Evolutionary conservation across 1,284 basidiomycete species (phyloP).

Genomic region (Marasmius sp.): DNA sequence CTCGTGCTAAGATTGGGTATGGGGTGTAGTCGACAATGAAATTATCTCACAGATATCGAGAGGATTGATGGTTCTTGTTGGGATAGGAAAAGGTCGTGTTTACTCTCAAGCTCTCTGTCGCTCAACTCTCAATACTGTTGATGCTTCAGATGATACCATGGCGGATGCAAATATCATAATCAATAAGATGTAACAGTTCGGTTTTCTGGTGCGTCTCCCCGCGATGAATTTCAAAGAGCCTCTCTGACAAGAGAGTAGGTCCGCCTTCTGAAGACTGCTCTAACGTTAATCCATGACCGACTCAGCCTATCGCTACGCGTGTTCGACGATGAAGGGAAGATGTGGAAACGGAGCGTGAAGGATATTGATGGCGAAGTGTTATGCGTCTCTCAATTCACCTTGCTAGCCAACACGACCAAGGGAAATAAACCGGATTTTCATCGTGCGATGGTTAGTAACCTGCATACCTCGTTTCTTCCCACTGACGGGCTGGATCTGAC

Average conservation of each 20-base stretch:
- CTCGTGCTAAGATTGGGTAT: constrained; percentile 7
- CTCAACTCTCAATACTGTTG: constrained; percentile 14
- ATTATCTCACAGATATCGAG: constrained; percentile 77
- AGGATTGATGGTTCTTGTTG: constrained; percentile 86
- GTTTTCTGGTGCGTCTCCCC: not conserved
- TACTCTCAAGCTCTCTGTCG: constrained; percentile 7
- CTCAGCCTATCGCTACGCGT: constrained; percentile 67
- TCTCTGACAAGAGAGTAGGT: not conserved
- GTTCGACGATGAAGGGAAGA: constrained; percentile 67
- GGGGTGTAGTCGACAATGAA: constrained; percentile 59
- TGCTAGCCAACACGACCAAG: constrained; percentile 84
- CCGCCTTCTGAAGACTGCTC: not conserved
- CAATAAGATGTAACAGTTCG: constrained; percentile 72
- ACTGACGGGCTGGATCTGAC: constrained; percentile 1
- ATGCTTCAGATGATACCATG: constrained; percentile 70
- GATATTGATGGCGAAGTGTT: constrained; percentile 86
- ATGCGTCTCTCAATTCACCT: constrained; percentile 90
- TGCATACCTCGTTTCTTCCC: not conserved
- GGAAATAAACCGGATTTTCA: constrained; percentile 92
- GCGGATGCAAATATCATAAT: constrained; percentile 69
- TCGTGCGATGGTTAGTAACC: constrained; percentile 75
- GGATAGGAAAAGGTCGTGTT: constrained; percentile 74
- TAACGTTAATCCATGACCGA: not conserved
- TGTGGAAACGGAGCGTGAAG: constrained; percentile 85
- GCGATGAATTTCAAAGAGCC: not conserved